Conservation (phyloP, 2,329 filamentous ascomycete species). For the Botryotinia calthae region DNA sequence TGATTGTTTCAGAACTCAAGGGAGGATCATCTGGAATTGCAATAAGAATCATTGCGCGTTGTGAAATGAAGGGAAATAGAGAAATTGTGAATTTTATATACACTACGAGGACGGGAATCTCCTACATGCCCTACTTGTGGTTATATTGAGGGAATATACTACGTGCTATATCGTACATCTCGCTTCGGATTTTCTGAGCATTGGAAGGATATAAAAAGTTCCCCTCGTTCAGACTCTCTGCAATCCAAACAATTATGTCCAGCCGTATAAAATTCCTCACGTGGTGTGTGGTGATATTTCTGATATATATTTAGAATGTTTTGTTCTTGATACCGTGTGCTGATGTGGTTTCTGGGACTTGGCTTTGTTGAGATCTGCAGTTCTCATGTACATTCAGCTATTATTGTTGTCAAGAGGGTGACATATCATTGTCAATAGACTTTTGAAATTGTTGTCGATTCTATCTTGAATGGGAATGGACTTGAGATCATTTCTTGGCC, state of each 20-base stretch:
- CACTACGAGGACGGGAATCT: background rate
- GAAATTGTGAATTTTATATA: no score
- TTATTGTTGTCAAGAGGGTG: background rate
- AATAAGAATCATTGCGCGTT: background rate
- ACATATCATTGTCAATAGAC: background rate
- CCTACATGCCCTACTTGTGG: background rate
- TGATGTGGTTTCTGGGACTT: background rate
- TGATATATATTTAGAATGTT: background rate
- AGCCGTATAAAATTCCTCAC: no score
- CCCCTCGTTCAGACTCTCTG: background rate
- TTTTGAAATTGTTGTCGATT: background rate
- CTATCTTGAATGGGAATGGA: no score
- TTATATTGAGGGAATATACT: background rate
- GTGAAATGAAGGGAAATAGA: background rate
- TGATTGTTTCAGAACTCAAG: background rate
- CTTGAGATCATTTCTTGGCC: background rate
- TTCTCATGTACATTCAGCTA: background rate
- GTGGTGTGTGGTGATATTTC: background rate
- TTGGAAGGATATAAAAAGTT: background rate
- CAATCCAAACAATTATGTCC: no score
- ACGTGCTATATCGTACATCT: background rate
- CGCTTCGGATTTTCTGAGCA: background rate
- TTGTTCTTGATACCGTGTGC: fast-evolving
- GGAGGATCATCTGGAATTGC: background rate
- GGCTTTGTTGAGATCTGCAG: fast-evolving